Evolutionary conservation across 2,329 filamentous ascomycete species (phyloP), one percentile per base, ranked within the genome.

Genomic region (Clonostachys solani): DNA sequence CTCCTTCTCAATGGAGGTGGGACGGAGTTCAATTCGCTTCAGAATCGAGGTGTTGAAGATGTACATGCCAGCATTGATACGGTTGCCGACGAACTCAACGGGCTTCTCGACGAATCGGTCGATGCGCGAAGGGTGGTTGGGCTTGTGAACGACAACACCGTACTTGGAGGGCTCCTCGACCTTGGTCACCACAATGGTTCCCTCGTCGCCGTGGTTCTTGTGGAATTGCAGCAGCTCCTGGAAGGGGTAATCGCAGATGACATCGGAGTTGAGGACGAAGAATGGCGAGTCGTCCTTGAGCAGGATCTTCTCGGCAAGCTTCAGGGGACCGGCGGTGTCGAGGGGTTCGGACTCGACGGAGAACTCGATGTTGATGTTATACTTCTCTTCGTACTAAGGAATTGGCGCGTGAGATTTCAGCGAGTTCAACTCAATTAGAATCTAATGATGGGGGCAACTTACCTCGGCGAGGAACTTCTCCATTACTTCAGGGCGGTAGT

Each of bases 41-140:
- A 99, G 83, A 38, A 97, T 84, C 45, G 86, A 91, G 43, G 92
- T 91, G 78, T 96, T 97, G 62, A 97, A 80, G 61, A 97, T 95
- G 78, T 97, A 97, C 72, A 97, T 89, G 73, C 94, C 94, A 57
- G 92, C 94, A 62, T 97, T 97, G 80, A 97, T 97, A 56, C 92
- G 88, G 81, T 97, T 97, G 61, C 92, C 92, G 49, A 97, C 92
- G 65, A 96, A 97, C 74, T 97, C 90, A 65, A 97, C 89, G 36
- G 92, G 92, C 80, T 99, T 99, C 83, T 99, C 92, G 58, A 99
- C 94, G 75, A 99, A 99, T 58, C 94, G 91, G 72, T 99, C 94
- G 69, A 99, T 97, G 65, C 89, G 84, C 42, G 90, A 89, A 47
- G 89, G 74, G 73, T 96, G 90, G 69, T 86, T 88, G 52, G 91